phyloP scores from a whole-genome alignment of 495 filamentous ascomycete genomes.

The Xylaria nigripes region DNA sequence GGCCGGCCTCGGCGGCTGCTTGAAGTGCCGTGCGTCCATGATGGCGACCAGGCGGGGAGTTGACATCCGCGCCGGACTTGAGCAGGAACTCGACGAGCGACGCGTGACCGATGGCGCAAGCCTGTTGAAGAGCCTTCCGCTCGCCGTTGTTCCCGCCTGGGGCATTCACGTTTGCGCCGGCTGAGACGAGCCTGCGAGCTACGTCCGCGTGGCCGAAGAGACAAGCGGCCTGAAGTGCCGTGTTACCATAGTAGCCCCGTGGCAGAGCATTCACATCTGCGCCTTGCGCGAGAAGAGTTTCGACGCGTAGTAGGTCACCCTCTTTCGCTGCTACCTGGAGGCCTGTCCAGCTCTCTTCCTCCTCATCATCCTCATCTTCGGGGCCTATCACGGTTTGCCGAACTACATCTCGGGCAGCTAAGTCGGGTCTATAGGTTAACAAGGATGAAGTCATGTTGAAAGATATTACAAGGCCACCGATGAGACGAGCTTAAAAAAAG shows the following conservation, averaged over 20 bases:
- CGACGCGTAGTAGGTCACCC: constrained; percentile 14
- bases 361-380: neutral
- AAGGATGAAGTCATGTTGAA: neutral
- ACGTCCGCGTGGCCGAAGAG: constrained; percentile 18
- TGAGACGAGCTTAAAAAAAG: neutral
- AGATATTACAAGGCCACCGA: neutral
- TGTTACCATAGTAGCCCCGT: constrained; percentile 26
- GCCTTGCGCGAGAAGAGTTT: constrained; percentile 11
- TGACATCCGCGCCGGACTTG: constrained; percentile 16
- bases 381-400: constrained; percentile 2
- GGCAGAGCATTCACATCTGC: constrained; percentile 23
- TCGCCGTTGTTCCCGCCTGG: constrained; percentile 24
- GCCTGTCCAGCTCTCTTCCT: constrained; percentile 14
- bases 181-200: constrained; percentile 21
- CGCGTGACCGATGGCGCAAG: constrained; percentile 18
- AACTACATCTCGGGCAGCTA: neutral
- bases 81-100: constrained; percentile 21
- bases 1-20: constrained; percentile 19
- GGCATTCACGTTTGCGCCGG: constrained; percentile 24
- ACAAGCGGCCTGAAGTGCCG: constrained; percentile 30
- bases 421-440: neutral
- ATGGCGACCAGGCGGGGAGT: constrained; percentile 12
- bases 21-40: constrained; percentile 29
- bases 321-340: constrained; percentile 21
- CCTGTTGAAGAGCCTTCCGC: constrained; percentile 27